A percentile compares a stretch with the other conserved stretches of the same genome.
These are phyloP conservation scores for Immersiella caudata DNA, from an alignment of 495 filamentous ascomycete species.

Conservation along the genomic window DNA sequence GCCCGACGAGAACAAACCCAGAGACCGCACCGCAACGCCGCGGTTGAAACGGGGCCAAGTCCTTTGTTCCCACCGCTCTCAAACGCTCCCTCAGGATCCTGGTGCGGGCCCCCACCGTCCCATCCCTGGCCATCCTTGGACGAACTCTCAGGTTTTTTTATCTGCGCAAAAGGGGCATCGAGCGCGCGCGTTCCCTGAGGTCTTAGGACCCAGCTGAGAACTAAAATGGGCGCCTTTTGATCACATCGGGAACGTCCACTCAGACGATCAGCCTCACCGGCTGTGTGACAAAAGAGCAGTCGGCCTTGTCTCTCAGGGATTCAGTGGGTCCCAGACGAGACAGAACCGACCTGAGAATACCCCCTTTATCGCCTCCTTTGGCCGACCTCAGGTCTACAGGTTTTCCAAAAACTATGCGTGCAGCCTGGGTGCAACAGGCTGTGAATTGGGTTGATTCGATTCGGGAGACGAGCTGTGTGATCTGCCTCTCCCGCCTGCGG, in stretches of 20 bases:
- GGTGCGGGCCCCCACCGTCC: neutral
- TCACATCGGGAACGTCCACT: neutral
- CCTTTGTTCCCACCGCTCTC: slow-evolving; percentile 16
- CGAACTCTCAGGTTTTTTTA: neutral
- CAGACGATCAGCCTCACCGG: neutral
- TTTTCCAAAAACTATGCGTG: neutral
- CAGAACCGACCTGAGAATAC: neutral
- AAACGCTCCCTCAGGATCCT: slow-evolving; percentile 17
- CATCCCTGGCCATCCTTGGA: neutral
- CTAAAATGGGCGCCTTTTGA: neutral
- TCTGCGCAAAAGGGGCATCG: neutral
- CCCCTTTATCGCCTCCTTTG: neutral
- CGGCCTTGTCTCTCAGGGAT: no score
- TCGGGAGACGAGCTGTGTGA: slow-evolving; percentile 25
- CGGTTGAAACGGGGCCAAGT: slow-evolving; percentile 16
- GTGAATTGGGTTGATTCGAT: slow-evolving; percentile 12
- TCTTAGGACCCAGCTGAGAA: neutral
- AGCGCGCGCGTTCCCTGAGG: neutral
- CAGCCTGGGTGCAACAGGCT: slow-evolving; percentile 14
- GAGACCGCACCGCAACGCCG: neutral
- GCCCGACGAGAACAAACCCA: neutral
- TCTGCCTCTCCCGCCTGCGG: slow-evolving; percentile 30
- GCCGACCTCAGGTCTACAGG: neutral
- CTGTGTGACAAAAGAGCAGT: neutral
- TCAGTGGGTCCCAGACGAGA: neutral